Conservation (phyloP, 225 moss, liverwort and hornwort species). For the Bryoerythrophyllum caledonicum region DNA sequence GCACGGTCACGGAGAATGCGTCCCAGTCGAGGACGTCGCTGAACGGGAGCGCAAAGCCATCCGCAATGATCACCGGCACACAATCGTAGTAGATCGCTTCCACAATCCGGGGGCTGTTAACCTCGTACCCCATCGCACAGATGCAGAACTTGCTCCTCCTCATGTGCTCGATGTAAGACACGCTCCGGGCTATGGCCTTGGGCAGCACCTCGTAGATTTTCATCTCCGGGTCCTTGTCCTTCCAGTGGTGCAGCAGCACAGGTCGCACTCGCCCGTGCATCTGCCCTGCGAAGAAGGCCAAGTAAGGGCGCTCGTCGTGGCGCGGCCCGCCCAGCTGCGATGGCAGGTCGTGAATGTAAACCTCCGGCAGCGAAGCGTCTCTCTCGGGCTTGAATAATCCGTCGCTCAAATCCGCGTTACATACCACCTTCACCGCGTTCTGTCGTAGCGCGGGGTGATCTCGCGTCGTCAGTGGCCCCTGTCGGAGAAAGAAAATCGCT, state of each 20-base stretch:
- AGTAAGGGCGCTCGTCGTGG: conserved; percentile 29
- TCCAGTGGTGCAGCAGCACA: conserved; percentile 35
- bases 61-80: conserved; percentile 72
- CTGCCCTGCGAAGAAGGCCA: conserved; percentile 54
- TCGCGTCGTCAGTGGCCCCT: conserved; percentile 34
- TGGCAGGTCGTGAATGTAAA: conserved; percentile 12
- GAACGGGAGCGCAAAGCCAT: conserved; percentile 64
- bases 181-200: conserved; percentile 26
- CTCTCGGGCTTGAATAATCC: conserved; percentile 27
- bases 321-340: conserved; percentile 29
- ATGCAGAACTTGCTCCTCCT: conserved; percentile 64
- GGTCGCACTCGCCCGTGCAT: conserved; percentile 47
- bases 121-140: conserved; percentile 70
- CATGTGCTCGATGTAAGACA: conserved; percentile 56
- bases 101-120: conserved; percentile 75
- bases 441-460: conserved; percentile 20
- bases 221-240: conserved; percentile 45
- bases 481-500: neutral
- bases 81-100: conserved; percentile 75
- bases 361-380: conserved; percentile 38
- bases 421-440: conserved; percentile 45
- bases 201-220: conserved; percentile 55
- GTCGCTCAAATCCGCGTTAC: conserved; percentile 48
- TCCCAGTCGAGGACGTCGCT: conserved; percentile 61
- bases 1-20: conserved; percentile 56